Percentiles rank a stretch among this genome's conserved stretches.
Conservation (phyloP, 305 asterid genomes). For the Lippia alba region DNA sequence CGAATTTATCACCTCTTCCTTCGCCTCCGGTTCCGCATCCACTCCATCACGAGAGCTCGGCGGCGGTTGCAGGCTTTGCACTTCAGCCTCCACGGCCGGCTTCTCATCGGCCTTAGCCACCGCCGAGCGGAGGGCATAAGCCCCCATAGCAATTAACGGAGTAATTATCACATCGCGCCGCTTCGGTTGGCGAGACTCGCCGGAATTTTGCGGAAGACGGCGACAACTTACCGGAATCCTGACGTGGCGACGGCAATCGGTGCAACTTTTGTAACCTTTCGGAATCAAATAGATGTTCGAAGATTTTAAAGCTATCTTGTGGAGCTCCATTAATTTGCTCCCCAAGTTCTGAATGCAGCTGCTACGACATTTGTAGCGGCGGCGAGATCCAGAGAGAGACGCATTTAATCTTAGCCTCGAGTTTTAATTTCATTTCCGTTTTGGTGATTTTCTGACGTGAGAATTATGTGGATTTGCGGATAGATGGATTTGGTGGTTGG, state of each 20-base stretch:
- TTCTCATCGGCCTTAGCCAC: constrained; percentile 78
- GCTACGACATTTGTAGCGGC: background rate
- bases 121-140: constrained; percentile 59
- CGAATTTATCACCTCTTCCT: constrained; percentile 64
- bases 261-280: background rate
- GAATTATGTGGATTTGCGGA: constrained; percentile 11
- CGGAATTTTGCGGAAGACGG: constrained; percentile 39
- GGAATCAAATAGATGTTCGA: constrained; percentile 29
- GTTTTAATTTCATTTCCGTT: background rate
- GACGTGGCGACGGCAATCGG: constrained; percentile 40
- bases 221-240: constrained; percentile 39
- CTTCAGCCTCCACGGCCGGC: constrained; percentile 32
- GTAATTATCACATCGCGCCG: constrained; percentile 66
- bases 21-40: constrained; percentile 37
- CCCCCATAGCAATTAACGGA: constrained; percentile 69
- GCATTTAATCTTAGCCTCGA: background rate
- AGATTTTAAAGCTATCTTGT: constrained; percentile 21
- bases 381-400: constrained; percentile 14
- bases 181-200: constrained; percentile 33
- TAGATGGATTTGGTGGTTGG: background rate
- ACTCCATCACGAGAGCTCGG: constrained; percentile 27
- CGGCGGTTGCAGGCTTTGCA: constrained; percentile 15
- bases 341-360: constrained; percentile 17
- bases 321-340: constrained; percentile 34
- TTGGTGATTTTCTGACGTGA: constrained; percentile 35